Conservation (phyloP, 345 rosid species). For the Camelina sativa region DNA sequence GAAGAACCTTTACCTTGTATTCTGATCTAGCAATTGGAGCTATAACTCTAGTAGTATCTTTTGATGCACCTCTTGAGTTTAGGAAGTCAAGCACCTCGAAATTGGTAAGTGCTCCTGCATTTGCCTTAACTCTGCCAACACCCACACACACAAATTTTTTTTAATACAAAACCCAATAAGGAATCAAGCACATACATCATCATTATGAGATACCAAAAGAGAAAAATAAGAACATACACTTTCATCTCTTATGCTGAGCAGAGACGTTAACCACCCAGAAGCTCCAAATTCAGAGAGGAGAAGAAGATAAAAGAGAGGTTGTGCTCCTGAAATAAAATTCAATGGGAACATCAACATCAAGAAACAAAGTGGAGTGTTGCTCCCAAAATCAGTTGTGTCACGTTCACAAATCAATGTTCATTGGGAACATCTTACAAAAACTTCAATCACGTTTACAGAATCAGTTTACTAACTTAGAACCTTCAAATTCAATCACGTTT, state of each 20-base stretch:
- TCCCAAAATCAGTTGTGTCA: background rate
- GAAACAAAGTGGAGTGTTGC: background rate
- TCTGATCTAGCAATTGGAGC: constrained; percentile 69
- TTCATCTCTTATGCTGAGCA: constrained; percentile 28
- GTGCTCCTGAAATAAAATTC: constrained; percentile 2
- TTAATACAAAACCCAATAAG: constrained; percentile 4
- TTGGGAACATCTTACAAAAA: background rate
- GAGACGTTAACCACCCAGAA: background rate
- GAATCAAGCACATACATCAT: background rate
- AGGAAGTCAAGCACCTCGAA: constrained; percentile 72
- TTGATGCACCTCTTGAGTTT: constrained; percentile 78
- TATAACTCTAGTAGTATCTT: constrained; percentile 64
- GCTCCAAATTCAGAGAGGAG: background rate
- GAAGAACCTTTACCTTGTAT: constrained; percentile 53
- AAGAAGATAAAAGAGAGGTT: constrained; percentile 10
- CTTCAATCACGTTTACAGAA: no score
- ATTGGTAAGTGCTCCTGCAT: constrained; percentile 76
- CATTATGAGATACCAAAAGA: background rate
- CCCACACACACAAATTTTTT: background rate
- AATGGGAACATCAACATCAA: background rate
- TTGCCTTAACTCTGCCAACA: constrained; percentile 65
- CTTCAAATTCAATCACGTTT: no score
- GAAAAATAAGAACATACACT: constrained; percentile 17
- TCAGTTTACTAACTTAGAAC: no score
- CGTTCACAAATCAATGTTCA: background rate